A percentile compares a stretch with the other conserved stretches of the same genome.
phyloP scores from a whole-genome alignment of 2,329 filamentous ascomycete genomes.

The Curvularia sp. region DNA sequence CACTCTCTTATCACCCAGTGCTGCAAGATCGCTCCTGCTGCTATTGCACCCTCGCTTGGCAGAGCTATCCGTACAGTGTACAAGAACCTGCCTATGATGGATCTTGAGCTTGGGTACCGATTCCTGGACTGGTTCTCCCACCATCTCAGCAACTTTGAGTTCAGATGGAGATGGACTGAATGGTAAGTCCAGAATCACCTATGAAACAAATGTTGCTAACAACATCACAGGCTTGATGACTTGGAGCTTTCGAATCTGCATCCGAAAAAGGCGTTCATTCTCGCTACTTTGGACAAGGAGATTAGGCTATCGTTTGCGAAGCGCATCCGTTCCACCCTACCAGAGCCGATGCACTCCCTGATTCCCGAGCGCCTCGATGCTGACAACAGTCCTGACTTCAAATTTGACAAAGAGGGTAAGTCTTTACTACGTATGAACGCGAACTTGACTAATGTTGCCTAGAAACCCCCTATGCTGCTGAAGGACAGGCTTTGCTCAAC shows the following conservation, averaged over 20 bases:
- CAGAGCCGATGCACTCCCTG: conserved; percentile 78
- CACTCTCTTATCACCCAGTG: conserved; percentile 93
- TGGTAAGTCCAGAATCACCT: conserved; percentile 64
- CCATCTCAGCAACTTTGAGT: conserved; percentile 98
- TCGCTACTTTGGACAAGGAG: conserved; percentile 91
- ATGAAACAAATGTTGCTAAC: conserved; percentile 17
- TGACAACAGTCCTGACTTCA: conserved; percentile 93
- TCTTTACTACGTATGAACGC: neutral
- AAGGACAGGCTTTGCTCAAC: conserved; percentile 81
- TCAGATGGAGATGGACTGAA: conserved; percentile 99
- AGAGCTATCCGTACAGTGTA: conserved; percentile 93
- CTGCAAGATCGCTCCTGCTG: conserved; percentile 93
- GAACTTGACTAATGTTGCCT: conserved; percentile 9
- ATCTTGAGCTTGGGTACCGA: conserved; percentile 83
- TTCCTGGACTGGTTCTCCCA: conserved; percentile 99
- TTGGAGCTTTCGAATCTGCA: conserved; percentile 77
- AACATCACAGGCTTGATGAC: conserved; percentile 70
- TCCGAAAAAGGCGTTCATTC: conserved; percentile 92
- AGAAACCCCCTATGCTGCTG: conserved; percentile 81
- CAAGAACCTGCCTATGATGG: conserved; percentile 79
- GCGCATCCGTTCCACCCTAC: conserved; percentile 91
- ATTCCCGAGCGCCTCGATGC: conserved; percentile 90
- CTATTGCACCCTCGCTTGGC: conserved; percentile 93
- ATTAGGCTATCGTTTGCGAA: conserved; percentile 96
- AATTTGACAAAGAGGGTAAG: conserved; percentile 79